Conservation (phyloP, 176 grass and related monocot genomes). For the Eremochloa ophiuroides region DNA sequence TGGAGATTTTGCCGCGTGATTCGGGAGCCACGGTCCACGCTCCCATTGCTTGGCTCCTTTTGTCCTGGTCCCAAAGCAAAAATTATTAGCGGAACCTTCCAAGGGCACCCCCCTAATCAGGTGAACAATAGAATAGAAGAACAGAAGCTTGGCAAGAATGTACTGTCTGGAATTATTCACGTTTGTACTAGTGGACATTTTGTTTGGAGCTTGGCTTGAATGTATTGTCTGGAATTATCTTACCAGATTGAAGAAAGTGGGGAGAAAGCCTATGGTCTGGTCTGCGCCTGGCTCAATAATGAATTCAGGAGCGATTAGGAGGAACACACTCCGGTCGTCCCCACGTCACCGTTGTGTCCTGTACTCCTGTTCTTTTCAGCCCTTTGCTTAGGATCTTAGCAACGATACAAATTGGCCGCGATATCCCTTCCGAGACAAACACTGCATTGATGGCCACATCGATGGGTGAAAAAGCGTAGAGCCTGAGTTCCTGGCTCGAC, state of each 20-base stretch:
- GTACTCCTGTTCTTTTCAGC: constrained; percentile 16
- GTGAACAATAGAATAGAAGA: background rate
- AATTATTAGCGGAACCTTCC: background rate
- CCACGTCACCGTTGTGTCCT: background rate
- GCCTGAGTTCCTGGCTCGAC: background rate
- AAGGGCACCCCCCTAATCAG: background rate
- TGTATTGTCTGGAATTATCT: background rate
- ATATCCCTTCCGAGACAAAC: constrained; percentile 10
- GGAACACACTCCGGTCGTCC: background rate
- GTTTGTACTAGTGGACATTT: background rate
- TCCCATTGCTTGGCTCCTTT: background rate
- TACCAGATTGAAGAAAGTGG: too few relatives aligned
- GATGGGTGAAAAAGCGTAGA: background rate
- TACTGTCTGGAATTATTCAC: background rate
- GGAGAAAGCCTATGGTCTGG: background rate
- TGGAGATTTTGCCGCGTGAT: constrained; percentile 29
- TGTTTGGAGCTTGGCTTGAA: background rate
- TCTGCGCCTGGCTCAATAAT: background rate
- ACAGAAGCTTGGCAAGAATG: too few relatives aligned
- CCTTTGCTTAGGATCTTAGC: constrained; percentile 31
- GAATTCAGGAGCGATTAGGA: background rate
- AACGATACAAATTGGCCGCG: constrained; percentile 15
- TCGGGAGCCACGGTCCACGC: constrained; percentile 10
- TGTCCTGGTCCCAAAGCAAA: background rate
- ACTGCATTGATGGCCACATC: constrained; percentile 12